phyloP scores from a whole-genome alignment of 768 basidiomycete genomes.

The Amanita pallidorosea region DNA sequence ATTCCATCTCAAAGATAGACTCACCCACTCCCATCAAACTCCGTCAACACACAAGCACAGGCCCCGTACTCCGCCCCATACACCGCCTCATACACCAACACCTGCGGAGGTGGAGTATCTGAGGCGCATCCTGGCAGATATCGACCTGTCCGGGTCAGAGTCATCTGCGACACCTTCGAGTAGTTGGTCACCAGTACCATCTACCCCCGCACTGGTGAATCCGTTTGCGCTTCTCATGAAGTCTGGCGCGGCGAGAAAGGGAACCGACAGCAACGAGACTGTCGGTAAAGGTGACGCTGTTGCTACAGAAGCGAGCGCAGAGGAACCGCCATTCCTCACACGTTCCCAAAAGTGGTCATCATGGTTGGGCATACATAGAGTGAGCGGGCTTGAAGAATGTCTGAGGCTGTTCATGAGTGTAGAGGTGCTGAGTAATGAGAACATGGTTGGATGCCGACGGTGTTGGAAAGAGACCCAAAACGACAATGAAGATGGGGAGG shows the following conservation, averaged over 20 bases:
- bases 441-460: conserved; percentile 84
- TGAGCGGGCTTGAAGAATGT: conserved; percentile 67
- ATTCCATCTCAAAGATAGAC: neutral
- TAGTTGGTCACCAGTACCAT: neutral
- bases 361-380: conserved; percentile 35
- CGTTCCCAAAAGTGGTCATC: conserved; percentile 19
- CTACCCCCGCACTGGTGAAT: neutral
- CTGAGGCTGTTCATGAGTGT: conserved; percentile 83
- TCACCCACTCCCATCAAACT: neutral
- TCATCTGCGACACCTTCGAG: conserved; percentile 20
- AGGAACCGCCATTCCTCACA: neutral
- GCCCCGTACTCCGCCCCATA: conserved; percentile 24
- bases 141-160: conserved; percentile 27
- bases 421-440: conserved; percentile 90
- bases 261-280: neutral
- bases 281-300: neutral
- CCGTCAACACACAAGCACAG: conserved; percentile 14
- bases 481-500: conserved; percentile 18
- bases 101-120: conserved; percentile 56
- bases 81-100: conserved; percentile 32
- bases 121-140: conserved; percentile 57
- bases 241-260: neutral
- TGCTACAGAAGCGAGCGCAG: neutral
- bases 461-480: conserved; percentile 69
- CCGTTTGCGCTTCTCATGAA: conserved; percentile 1